A percentile compares a stretch with the other conserved stretches of the same genome.
Evolutionary conservation across 257 asterid genomes (phyloP).

Genomic region (Solanum corneliomulleri): DNA sequence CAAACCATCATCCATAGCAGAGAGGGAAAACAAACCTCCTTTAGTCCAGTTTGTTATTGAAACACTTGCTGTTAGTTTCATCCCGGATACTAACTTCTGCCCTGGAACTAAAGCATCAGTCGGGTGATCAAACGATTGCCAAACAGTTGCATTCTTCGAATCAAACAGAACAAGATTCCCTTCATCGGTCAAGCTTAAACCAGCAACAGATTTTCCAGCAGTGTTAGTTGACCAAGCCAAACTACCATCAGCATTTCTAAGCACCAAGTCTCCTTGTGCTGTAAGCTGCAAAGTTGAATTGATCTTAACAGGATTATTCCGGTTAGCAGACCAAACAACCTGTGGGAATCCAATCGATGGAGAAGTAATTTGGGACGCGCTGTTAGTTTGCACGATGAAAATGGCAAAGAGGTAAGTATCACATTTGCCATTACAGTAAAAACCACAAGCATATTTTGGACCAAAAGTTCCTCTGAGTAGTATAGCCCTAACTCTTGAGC

Average conservation of each 20-base stretch:
- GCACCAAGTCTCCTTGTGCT: conserved; percentile 3
- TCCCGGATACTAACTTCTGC: conserved; percentile 3
- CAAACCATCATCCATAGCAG: background rate
- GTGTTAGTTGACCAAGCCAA: conserved; percentile 11
- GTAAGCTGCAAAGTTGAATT: conserved; percentile 5
- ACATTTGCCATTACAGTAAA: background rate
- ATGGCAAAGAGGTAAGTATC: conserved; percentile 2
- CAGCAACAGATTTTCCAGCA: conserved; percentile 1
- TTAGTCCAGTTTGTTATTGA: background rate
- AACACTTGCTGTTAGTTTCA: conserved; percentile 6
- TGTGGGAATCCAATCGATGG: background rate
- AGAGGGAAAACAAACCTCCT: conserved; percentile 2
- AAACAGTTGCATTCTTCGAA: background rate
- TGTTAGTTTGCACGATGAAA: background rate
- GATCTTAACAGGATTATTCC: conserved; percentile 3
- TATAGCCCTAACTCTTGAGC: background rate
- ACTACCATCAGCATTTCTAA: conserved; percentile 7
- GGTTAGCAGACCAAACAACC: conserved; percentile 17
- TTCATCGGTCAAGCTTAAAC: background rate
- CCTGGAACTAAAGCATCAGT: conserved; percentile 14
- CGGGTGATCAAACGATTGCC: conserved; percentile 19
- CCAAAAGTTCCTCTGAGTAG: background rate
- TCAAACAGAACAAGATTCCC: conserved; percentile 14
- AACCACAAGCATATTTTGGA: conserved; percentile 4
- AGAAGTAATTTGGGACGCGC: background rate